Base-by-base conservation (phyloP, 306 rosid species). In the Luffa aegyptiaca region DNA sequence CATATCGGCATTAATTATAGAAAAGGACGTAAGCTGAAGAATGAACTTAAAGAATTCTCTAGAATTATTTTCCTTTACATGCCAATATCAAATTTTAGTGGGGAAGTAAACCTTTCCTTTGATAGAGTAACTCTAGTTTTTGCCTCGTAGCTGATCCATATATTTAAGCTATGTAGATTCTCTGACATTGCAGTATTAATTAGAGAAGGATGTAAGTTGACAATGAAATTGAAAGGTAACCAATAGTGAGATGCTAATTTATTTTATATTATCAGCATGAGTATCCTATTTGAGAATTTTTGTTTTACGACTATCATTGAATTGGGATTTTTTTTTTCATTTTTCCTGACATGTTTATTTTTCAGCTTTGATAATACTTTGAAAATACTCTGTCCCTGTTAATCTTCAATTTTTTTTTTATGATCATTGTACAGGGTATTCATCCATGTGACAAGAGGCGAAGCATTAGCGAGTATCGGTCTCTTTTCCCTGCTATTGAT, bases 361-460 rank as follows among this genome's bases (percentile, higher is more conserved):
- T 42, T 71, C 3, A 45, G 53, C 39, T 45, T 71, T 44, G 2
- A 44, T 41, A 12, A 71, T 44, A 2, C 57, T 45, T 45, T 8
- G n/a, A 65, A 65, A 65, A 65, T 0, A 37, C 2, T 5, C 14
- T 36, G 71, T 44, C 20, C 6, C n/a, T 62, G 37, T 77, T 73
- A 70, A 81, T 55, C 71, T 26, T 31, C 16, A 21, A 21, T 1
- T 59, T 59, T 26, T 58, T 74, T 75, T 66, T 70, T 70, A 16
- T 73, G 41, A 78, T 52, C 36, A 26, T 81, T n/a, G 79, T 83
- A 82, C 84, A 95, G 99, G 99, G 97, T 53, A 88, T 93, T 78
- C 93, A 89, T 86, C 97, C 97, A 64, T 95, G 99, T 80, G 96
- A 93, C 83, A 93, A 95, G 89, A 91, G 99, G 87, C 86, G 96